Conservation (phyloP, 768 basidiomycete species). For the Mrakia hoshinonis region DNA sequence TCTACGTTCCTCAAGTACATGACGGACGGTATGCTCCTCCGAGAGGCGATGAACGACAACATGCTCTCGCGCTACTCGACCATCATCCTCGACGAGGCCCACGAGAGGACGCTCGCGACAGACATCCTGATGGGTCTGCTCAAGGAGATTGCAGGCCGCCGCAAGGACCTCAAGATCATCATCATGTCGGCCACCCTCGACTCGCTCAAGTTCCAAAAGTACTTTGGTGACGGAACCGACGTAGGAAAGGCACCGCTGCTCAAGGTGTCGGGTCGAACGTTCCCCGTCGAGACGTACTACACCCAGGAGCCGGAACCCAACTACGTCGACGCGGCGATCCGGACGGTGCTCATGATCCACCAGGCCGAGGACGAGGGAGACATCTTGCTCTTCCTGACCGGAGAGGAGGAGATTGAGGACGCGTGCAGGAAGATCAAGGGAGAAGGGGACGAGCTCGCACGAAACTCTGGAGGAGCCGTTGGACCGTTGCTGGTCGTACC, state of each 20-base stretch:
- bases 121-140: constrained; percentile 97
- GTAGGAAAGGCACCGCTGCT: constrained; percentile 62
- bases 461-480: constrained; percentile 46
- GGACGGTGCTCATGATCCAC: constrained; percentile 94
- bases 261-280: constrained; percentile 85
- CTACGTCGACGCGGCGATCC: constrained; percentile 93
- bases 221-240: constrained; percentile 53
- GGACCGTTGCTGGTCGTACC: constrained; percentile 86
- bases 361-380: constrained; percentile 90
- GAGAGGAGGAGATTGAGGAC: constrained; percentile 97
- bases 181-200: constrained; percentile 98
- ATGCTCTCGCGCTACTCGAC: constrained; percentile 82
- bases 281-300: constrained; percentile 54
- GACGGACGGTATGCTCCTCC: constrained; percentile 98
- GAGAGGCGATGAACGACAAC: constrained; percentile 96
- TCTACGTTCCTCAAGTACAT: constrained; percentile 97
- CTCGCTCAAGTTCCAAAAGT: constrained; percentile 91
- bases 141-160: constrained; percentile 68
- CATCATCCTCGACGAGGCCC: constrained; percentile 96
- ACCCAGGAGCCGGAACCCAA: constrained; percentile 87
- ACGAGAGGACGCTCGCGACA: constrained; percentile 93
- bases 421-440: constrained; percentile 85
- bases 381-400: constrained; percentile 87
- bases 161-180: constrained; percentile 88
- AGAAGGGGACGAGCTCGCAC: constrained; percentile 74